Percentiles rank a stretch among this genome's conserved stretches.
phyloP scores from a whole-genome alignment of 495 filamentous ascomycete species.

The Penicillium alfredii region DNA sequence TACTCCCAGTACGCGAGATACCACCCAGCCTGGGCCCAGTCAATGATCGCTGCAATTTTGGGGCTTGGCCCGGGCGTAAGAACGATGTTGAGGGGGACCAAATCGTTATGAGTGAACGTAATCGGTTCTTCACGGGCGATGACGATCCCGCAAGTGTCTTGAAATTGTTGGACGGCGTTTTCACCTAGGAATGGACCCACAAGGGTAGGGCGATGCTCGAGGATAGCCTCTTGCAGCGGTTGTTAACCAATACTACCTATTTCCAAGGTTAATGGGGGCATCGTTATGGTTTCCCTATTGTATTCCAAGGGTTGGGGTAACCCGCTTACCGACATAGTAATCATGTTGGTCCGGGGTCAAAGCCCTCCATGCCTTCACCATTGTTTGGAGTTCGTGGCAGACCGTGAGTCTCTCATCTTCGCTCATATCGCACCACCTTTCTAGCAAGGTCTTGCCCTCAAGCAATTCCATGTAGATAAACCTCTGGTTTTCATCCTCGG shows the following conservation, averaged over 20 bases:
- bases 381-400: conserved; percentile 14
- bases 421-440: conserved; percentile 12
- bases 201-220: background rate
- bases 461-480: conserved; percentile 9
- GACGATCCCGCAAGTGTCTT: conserved; percentile 4
- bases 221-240: background rate
- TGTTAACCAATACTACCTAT: background rate
- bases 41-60: conserved; percentile 29
- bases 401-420: conserved; percentile 14
- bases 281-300: background rate
- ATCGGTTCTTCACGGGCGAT: conserved; percentile 9
- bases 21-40: conserved; percentile 41
- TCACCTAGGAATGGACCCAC: conserved; percentile 4
- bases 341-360: background rate
- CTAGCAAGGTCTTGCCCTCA: conserved; percentile 10
- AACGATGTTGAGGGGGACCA: conserved; percentile 35
- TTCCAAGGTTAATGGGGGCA: background rate
- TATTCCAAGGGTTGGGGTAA: too few relatives aligned
- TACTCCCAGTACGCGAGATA: conserved; percentile 45
- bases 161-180: conserved; percentile 5
- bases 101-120: conserved; percentile 33
- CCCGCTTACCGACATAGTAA: background rate
- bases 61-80: conserved; percentile 8
- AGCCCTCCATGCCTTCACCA: background rate
- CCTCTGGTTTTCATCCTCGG: background rate